Base-by-base conservation (phyloP, 345 rosid species). In the Nasturtium officinale region DNA sequence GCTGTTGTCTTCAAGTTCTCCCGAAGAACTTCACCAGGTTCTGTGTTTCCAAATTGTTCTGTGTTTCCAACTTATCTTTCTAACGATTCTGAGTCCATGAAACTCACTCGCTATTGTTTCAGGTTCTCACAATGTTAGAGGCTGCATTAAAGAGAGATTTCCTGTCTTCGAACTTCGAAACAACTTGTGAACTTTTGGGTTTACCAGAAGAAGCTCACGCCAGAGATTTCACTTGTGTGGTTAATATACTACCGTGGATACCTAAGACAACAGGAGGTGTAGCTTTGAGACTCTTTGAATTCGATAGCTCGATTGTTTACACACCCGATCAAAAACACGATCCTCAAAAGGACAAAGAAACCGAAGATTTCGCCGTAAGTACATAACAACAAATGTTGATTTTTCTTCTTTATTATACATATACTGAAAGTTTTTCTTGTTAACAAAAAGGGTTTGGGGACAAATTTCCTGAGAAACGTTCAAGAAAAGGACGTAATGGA, bases 211-310 rank as follows among this genome's bases (percentile, higher is more conserved):
- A 53, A 65, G 59, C 65, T 67, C 8, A 18, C 0, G 47, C 47
- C 56, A 51, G 51, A 40, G 50, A 72, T 81, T 42, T 58, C 64
- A 33, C 66, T 46, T 54, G 30, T 70, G 53, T 53, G 13, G 76
- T 81, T 61, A 53, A 72, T 30, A 46, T 86, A 33, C 89, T 90
- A 52, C 96, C 98, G 8, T 92, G 96, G 95, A 59, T 90, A 64
- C 98, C 96, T 0, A 82, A 78, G 57, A 90, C 98, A 35, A 79
- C 87, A 0, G 92, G 90, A 63, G 98, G 91, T 55, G 80, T 87
- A 60, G 87, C 90, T 56, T 69, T 92, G 55, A 83, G 96, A 80
- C 80, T 92, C 25, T 53, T 82, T 77, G 92, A 87, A 37, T 78
- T 92, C 17, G 98, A 92, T 51, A 67, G 80, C 32, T 77, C 92